Evolutionary conservation across 345 rosid species (phyloP).

Genomic region (Salix arbutifolia): DNA sequence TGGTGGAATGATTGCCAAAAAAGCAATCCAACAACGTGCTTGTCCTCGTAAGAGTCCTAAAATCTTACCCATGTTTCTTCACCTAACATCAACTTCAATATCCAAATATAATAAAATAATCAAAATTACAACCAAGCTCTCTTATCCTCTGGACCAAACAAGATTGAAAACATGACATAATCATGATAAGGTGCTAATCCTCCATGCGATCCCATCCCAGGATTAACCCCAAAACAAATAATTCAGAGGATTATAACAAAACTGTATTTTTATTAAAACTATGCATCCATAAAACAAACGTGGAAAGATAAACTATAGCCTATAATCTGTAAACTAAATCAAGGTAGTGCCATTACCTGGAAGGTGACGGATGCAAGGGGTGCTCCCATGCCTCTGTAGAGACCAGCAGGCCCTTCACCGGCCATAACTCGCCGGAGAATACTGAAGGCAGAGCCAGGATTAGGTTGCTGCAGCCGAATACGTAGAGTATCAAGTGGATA

Average conservation of each 20-base stretch:
- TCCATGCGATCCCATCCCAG: background rate
- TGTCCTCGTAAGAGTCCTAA: background rate
- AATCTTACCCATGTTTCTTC: background rate
- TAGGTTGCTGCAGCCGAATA: conserved; percentile 73
- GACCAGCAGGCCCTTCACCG: conserved; percentile 63
- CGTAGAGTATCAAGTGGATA: conserved; percentile 88
- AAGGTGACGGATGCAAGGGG: conserved; percentile 92
- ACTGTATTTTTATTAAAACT: too few relatives aligned
- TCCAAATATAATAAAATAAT: background rate
- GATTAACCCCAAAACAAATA: background rate
- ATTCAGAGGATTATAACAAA: background rate
- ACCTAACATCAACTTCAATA: background rate
- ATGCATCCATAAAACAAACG: background rate
- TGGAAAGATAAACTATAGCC: background rate
- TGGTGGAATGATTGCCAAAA: too few relatives aligned
- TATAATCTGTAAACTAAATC: background rate
- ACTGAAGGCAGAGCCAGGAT: conserved; percentile 65
- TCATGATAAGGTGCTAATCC: conserved; percentile 13
- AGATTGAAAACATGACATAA: background rate
- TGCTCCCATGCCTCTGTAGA: conserved; percentile 87
- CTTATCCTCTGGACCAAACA: background rate
- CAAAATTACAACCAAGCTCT: background rate
- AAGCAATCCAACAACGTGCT: background rate
- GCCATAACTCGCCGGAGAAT: conserved; percentile 57
- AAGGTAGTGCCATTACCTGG: conserved; percentile 48